Evolutionary conservation across 1,284 basidiomycete species (phyloP), one percentile per base, ranked within the genome.

Genomic region (Boletellus sp.): DNA sequence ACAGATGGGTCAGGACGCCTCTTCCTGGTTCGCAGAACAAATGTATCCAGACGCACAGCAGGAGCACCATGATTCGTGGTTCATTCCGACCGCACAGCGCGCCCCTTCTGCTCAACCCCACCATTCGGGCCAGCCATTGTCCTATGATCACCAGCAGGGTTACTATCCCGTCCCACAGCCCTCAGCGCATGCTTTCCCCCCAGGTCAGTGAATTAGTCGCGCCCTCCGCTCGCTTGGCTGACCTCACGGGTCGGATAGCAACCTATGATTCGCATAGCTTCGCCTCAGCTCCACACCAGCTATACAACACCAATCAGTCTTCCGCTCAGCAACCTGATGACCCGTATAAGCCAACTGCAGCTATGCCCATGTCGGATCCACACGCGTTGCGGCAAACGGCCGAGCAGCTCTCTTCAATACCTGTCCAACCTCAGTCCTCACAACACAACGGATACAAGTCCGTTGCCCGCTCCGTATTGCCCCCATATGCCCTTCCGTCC

Each of bases 1-100:
- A 39, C 53, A 59, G 38, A 69, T 68, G 66, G 67, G 63, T 16
- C 68, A 66, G 43, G 65, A 69, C 25, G 41, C 62, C 21, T 69
- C 68, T 4, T 68, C 54, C 30, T 54, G 54, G 44, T 55, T 66
- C 16, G 47, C 53, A 25, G 65, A 68, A 32, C 57, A 62, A 36
- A 57, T 67, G 43, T 66, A 68, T 50, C 54, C 62, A 30, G 56
- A 55, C 25, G 21, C 54, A 44, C 49, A 63, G 25, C 53, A 45
- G 43, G 64, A 60, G 26, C 61, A 55, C 39, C 57, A 41, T 17
- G 58, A 64, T n/a, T 27, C 57, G 5, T 69, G 64, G 65, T 53
- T 52, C 25, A 53, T 60, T 30, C 61, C 67, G 17, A 54, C 58
- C 10, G 30, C 45, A 34, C 57, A 54, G 41, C 51, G 53, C 45